These are phyloP conservation scores for Metarhizium album DNA, from an alignment of 2,329 filamentous ascomycete species.

Conservation along the genomic window DNA sequence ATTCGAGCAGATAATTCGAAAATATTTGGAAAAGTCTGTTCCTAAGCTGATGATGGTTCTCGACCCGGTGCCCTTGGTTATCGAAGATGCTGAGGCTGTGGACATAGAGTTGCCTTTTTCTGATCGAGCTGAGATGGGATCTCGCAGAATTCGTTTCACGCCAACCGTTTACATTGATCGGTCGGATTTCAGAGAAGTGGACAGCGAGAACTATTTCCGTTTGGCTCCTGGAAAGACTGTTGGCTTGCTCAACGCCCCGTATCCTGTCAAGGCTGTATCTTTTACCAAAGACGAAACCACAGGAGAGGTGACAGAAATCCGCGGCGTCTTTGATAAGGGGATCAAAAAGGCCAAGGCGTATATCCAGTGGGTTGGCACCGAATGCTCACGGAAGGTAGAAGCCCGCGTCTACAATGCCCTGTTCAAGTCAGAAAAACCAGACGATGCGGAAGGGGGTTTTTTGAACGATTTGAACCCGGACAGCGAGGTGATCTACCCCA, in stretches of 20 bases:
- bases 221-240: conserved; percentile 68
- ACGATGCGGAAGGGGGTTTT: conserved; percentile 67
- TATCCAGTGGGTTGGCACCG: conserved; percentile 77
- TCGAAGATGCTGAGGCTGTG: conserved; percentile 58
- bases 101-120: conserved; percentile 70
- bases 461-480: conserved; percentile 75
- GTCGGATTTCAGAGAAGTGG: conserved; percentile 66
- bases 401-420: conserved; percentile 71
- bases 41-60: conserved; percentile 83
- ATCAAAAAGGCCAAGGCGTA: conserved; percentile 66
- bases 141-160: conserved; percentile 53
- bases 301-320: conserved; percentile 56
- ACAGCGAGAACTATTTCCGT: conserved; percentile 69
- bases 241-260: conserved; percentile 61
- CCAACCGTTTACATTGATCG: conserved; percentile 78
- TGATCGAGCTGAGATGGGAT: conserved; percentile 61
- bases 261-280: conserved; percentile 58
- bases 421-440: conserved; percentile 80
- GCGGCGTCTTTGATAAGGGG: conserved; percentile 55
- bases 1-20: conserved; percentile 78
- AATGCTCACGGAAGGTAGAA: conserved; percentile 57
- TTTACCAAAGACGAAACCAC: conserved; percentile 57
- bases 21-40: conserved; percentile 79
- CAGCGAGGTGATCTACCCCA: conserved; percentile 66
- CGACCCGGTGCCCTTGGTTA: conserved; percentile 72